A percentile compares a stretch with the other conserved stretches of the same genome.
These are phyloP conservation scores for Celoporthe dispersa DNA, from an alignment of 2,329 filamentous ascomycete genomes.

Conservation along the genomic window DNA sequence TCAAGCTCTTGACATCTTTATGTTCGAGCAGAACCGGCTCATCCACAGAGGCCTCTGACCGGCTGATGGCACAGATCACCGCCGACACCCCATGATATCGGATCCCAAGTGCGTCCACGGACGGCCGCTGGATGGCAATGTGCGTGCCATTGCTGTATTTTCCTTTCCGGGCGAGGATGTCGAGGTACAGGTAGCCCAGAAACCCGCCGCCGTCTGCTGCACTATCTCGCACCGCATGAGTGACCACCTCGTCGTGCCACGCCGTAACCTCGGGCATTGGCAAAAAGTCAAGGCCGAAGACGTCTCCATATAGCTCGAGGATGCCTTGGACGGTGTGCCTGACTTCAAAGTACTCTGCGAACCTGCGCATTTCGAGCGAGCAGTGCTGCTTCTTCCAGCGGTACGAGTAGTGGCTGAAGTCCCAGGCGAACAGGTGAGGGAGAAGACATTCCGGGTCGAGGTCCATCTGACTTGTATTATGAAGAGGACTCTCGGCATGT, in stretches of 20 bases:
- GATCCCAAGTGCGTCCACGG: neutral
- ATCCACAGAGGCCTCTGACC: neutral
- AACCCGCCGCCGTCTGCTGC: neutral
- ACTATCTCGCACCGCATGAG: neutral
- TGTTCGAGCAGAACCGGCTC: neutral
- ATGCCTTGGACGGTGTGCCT: neutral
- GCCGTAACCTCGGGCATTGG: neutral
- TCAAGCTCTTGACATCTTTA: neutral
- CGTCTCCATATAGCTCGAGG: neutral
- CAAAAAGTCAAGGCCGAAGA: neutral
- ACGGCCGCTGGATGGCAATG: neutral
- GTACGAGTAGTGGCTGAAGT: neutral
- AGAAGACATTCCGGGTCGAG: neutral
- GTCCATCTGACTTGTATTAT: neutral
- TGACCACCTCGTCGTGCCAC: neutral
- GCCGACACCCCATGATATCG: neutral
- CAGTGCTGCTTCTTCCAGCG: neutral
- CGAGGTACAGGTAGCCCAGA: constrained; percentile 4
- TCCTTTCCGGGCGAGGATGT: neutral
- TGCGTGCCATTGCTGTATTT: constrained; percentile 1
- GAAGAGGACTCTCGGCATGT: neutral
- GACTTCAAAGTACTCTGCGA: neutral
- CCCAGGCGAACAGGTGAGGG: neutral
- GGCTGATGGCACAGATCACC: neutral
- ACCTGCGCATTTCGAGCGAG: neutral